phyloP scores from a whole-genome alignment of 192 early-diverging fungal genomes.

The Gaertneriomyces sp. region DNA sequence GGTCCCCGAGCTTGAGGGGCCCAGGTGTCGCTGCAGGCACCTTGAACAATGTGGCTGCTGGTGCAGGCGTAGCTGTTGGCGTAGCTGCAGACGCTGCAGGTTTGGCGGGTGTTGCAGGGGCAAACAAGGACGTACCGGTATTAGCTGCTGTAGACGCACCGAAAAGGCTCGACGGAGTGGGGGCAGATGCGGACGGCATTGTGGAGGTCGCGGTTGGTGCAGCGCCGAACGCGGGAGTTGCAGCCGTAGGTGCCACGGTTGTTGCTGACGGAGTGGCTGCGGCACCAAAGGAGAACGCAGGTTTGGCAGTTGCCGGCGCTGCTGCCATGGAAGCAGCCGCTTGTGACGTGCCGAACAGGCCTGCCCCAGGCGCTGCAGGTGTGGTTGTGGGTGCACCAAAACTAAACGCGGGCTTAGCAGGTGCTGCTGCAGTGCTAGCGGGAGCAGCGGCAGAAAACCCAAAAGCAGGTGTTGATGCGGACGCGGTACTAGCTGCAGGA shows the following conservation, averaged over 20 bases:
- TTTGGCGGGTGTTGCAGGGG: constrained; percentile 11
- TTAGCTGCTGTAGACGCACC: constrained; percentile 8
- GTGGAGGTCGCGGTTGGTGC: constrained; percentile 5
- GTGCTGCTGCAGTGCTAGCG: not conserved
- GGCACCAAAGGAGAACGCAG: constrained; percentile 5
- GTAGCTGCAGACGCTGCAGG: not conserved
- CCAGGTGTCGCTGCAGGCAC: constrained; percentile 29
- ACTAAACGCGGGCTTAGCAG: constrained; percentile 1
- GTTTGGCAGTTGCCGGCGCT: constrained; percentile 10
- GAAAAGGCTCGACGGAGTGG: constrained; percentile 3
- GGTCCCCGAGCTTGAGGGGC: constrained; percentile 29
- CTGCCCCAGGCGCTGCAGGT: not conserved
- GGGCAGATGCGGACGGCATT: not conserved
- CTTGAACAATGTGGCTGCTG: constrained; percentile 5
- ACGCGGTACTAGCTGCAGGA: constrained; percentile 6
- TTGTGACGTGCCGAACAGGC: not conserved
- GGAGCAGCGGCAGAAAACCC: not conserved
- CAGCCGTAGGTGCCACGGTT: constrained; percentile 9
- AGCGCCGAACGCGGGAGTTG: constrained; percentile 14
- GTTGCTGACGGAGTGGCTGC: constrained; percentile 8
- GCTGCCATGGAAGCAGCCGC: not conserved
- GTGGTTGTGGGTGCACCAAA: not conserved
- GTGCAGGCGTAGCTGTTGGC: constrained; percentile 10
- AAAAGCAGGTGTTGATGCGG: constrained; percentile 9
- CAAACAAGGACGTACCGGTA: constrained; percentile 13